These are phyloP conservation scores for Gloeopeniophorella convolvens DNA, from an alignment of 768 basidiomycete genomes.

Conservation along the genomic window DNA sequence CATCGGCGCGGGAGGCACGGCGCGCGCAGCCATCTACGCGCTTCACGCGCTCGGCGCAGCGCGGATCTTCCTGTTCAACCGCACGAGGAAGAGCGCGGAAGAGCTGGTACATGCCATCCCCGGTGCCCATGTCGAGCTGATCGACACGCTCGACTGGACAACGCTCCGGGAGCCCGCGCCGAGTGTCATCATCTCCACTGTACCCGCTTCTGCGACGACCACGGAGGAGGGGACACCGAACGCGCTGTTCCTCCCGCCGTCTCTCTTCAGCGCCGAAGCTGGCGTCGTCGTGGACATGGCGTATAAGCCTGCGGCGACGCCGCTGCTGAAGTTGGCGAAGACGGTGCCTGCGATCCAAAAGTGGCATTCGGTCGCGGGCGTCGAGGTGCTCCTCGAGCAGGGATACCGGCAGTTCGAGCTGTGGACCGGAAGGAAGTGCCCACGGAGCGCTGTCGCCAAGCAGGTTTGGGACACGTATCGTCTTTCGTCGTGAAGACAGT, in stretches of 20 bases:
- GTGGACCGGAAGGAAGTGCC: constrained; percentile 71
- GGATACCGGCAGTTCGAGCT: constrained; percentile 78
- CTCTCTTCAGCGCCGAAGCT: constrained; percentile 54
- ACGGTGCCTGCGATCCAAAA: constrained; percentile 31
- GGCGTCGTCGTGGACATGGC: constrained; percentile 90
- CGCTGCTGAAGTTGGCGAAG: constrained; percentile 65
- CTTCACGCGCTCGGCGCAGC: constrained; percentile 61
- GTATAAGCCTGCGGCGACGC: constrained; percentile 83
- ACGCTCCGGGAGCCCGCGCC: constrained; percentile 42
- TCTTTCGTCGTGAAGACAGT: not conserved
- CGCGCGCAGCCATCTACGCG: constrained; percentile 91
- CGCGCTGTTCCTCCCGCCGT: constrained; percentile 45
- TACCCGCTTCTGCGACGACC: constrained; percentile 65
- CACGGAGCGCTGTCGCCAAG: constrained; percentile 39
- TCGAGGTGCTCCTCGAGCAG: constrained; percentile 85
- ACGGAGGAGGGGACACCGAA: constrained; percentile 25
- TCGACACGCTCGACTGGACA: constrained; percentile 54
- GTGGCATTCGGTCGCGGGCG: constrained; percentile 71
- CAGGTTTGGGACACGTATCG: constrained; percentile 44
- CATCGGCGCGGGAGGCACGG: constrained; percentile 93
- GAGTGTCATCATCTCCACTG: constrained; percentile 79
- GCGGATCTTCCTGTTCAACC: constrained; percentile 81
- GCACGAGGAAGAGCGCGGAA: constrained; percentile 69
- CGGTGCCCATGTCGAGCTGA: constrained; percentile 47
- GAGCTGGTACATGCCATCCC: constrained; percentile 66